Base-by-base conservation (phyloP, 2,329 filamentous ascomycete genomes). In the Penicillium glabrum region DNA sequence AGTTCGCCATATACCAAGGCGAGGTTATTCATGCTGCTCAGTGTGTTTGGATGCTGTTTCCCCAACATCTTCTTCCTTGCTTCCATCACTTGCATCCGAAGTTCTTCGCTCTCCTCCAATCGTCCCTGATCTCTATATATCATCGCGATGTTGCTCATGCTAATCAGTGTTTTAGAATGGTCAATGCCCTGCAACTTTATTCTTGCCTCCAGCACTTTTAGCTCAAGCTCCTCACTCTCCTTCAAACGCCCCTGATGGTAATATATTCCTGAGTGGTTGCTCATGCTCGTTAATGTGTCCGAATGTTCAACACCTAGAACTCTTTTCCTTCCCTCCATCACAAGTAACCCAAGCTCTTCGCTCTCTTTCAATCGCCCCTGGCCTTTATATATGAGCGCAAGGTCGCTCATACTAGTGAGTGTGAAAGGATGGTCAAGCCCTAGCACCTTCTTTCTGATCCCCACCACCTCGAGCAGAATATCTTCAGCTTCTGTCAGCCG, bases 291-390 rank as follows among this genome's bases (percentile, higher is more conserved):
- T 29, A 69, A 49, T 10, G 67, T 71, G 24, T 57, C 16, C 24
- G 57, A 59, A 56, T 67, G 58, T 35, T 69, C 59, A n/a, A 46
- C n/a, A 3, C 62, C 61, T 16, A 64, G 54, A 19, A 58, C n/a
- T n/a, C 37, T n/a, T 3, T 41, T 37, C 0, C 14, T 27, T 41
- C 9, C 52, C 35, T 67, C 53, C 1, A 46, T 49, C 37, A 13
- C 54, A 26, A 52, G 9, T 11, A 47, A 14, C 6, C 13, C 21
- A 29, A 47, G 13, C 45, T 46, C 14, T 19, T 56, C 47, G 19
- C 24, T n/a, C 37, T 50, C 47, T 16, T 26, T 24, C n/a, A 16
- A 19, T 41, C 47, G 29, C 1, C 53, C 35, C 37, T 51, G 53
- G 2, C 14, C 6, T 5, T 1, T 5, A 16, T 45, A 39, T 29